Evolutionary conservation across 441 rosid species (phyloP), one percentile per base, ranked within the genome.

Genomic region (Macaranga tanarius): DNA sequence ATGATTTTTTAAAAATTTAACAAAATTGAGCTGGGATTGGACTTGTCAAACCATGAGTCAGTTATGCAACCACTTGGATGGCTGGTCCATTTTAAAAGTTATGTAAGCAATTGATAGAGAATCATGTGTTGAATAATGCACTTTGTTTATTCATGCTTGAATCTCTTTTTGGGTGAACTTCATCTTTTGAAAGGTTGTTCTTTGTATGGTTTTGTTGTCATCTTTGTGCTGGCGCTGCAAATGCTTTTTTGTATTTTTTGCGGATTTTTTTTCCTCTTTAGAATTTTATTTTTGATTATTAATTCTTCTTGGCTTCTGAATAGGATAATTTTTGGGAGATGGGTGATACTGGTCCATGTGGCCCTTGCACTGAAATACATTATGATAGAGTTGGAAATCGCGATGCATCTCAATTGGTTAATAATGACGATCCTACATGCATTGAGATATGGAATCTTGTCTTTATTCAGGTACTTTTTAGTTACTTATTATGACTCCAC

Each of bases 241-340:
- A 42, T 31, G 26, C 2, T 19, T 47, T 65, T n/a, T 57, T 52
- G 34, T 15, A 10, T 40, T n/a, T 7, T 34, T 34, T 54, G 11
- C 3, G 23, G 44, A 20, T 23, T 42, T 3, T 22, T 0, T 10
- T 8, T 59, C 69, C 19, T n/a, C 6, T 54, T 12, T 58, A n/a
- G 61, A 25, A 10, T n/a, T 62, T 34, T 11, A 17, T n/a, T 40
- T 62, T 40, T 40, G 13, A 57, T 66, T 68, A 28, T 71, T 81
- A 69, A 71, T 34, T 57, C 62, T 76, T 71, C 5, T 52, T 74
- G 75, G 23, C 48, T 62, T 73, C 44, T 60, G 25, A 57, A 62
- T 76, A 92, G 99, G 99, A 96, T 83, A 96, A 96, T 80, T 96
- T 96, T 76, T 96, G 98, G 98, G 99, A 96, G 88, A 93, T 96